phyloP scores from a whole-genome alignment of 441 rosid species.

The Sinapis alba region DNA sequence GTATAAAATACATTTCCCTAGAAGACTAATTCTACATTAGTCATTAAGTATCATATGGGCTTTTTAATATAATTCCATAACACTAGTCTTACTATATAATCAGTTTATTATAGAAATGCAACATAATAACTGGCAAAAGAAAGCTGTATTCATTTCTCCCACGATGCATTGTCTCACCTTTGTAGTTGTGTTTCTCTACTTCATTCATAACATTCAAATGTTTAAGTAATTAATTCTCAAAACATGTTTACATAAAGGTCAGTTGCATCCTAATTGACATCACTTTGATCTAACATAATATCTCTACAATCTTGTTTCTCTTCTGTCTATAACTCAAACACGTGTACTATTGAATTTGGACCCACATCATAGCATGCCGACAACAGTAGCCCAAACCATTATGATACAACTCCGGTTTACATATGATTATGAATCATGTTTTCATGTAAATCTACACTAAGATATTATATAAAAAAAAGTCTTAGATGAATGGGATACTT shows the following conservation, averaged over 20 bases:
- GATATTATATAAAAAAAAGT: slow-evolving; percentile 4
- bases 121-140: slow-evolving; percentile 6
- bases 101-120: not conserved
- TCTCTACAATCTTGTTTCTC: not conserved
- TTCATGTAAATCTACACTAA: not conserved
- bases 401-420: not conserved
- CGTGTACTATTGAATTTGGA: not conserved
- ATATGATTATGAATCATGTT: not conserved
- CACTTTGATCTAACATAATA: not conserved
- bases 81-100: slow-evolving; percentile 16
- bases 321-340: not conserved
- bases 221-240: not conserved
- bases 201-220: not conserved
- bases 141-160: slow-evolving; percentile 11
- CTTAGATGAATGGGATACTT: not conserved
- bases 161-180: slow-evolving; percentile 12
- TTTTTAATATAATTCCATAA: not conserved
- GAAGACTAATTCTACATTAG: not conserved
- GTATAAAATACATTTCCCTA: not conserved
- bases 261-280: not conserved
- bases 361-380: not conserved
- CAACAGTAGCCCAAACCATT: not conserved
- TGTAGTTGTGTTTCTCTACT: not conserved
- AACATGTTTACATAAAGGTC: not conserved
- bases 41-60: slow-evolving; percentile 2